Base-by-base conservation (phyloP, 768 basidiomycete genomes). In the Suillus variegatus region DNA sequence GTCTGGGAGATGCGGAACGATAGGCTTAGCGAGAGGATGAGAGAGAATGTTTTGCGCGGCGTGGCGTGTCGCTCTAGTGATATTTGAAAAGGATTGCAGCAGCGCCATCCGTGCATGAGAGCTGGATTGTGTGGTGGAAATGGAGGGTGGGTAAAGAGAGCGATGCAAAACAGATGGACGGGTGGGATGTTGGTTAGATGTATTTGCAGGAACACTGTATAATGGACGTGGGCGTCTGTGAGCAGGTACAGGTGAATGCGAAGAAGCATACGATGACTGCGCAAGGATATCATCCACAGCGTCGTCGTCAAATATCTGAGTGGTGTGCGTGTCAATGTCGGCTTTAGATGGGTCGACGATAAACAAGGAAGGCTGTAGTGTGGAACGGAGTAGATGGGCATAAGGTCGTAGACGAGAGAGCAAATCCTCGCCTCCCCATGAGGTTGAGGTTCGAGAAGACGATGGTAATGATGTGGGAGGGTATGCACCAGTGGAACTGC, bases 21-120 rank as follows among this genome's bases (percentile, higher is more conserved):
- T 95, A 13, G 97, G 95, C 73, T 96, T 95, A 2, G 97, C 96
- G 35, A 98, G 86, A 0, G 97, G 96, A 73, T 98, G 97, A 0
- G 95, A 95, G 10, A 99, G 83, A 18, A 99, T 94, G 70, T 95
- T 93, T 73, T 97, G 94, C 0, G 97, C 95, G 0, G 96, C 93
- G 76, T 95, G 92, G 9, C 94, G 88, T 0, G 97, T 96, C 18
- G 93, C 91, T 58, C 93, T 87, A 0, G 97, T 99, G 66, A 99
- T 92, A 65, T 93, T 94, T 4, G 94, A 95, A 73, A 99, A 96
- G 1, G 93, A 94, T 67, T 94, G 93, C n/a, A 99, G 80, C 40
- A 99, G 85, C 9, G 93, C 92, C 67, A 88, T 82, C 47, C 92
- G 86, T 44, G 93, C 88, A 69, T 92, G 89, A 7, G 92, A 89